Base-by-base conservation (phyloP, 75 land plant genomes). In the Gnetum montanum region DNA sequence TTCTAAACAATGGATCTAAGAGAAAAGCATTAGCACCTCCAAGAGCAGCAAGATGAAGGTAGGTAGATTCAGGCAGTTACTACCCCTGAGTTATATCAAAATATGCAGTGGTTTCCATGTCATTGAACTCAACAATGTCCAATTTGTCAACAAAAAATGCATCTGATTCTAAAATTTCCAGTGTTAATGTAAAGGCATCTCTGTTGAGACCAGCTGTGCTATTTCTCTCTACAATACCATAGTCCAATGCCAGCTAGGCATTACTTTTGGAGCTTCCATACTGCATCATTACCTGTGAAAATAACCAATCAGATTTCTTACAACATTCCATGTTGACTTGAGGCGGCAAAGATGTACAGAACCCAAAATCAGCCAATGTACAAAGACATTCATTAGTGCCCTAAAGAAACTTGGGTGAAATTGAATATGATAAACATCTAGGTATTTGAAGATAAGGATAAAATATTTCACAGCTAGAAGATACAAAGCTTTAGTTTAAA, bases 241-340 rank as follows among this genome's bases (percentile, higher is more conserved):
- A 41, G 18, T 41, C 43, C 16, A 41, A 15, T 41, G 43, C 43
- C 43, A 41, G 43, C n/a, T 41, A 18, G 6, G 76, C 90, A 68
- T 90, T 94, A 58, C 96, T 82, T 73, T 94, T 94, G 31, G 59
- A 59, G n/a, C 64, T 43, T 41, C 94, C 96, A 81, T 94, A 94
- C 41, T 93, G 96, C 59, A 93, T 89, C 12, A 77, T 58, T 22
- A 93, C 80, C 96, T 89, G 43, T 4, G 16, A 38, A 41, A 41
- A 18, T 41, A 6, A 41, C n/a, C n/a, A n/a, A n/a, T n/a, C n/a
- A n/a, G n/a, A n/a, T n/a, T n/a, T n/a, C n/a, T n/a, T n/a, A n/a
- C n/a, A n/a, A n/a, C n/a, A n/a, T n/a, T n/a, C n/a, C n/a, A n/a
- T n/a, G n/a, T n/a, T n/a, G n/a, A n/a, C n/a, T n/a, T n/a, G n/a